Evolutionary conservation across 495 filamentous ascomycete genomes (phyloP).

Genomic region (Extremus antarcticus): DNA sequence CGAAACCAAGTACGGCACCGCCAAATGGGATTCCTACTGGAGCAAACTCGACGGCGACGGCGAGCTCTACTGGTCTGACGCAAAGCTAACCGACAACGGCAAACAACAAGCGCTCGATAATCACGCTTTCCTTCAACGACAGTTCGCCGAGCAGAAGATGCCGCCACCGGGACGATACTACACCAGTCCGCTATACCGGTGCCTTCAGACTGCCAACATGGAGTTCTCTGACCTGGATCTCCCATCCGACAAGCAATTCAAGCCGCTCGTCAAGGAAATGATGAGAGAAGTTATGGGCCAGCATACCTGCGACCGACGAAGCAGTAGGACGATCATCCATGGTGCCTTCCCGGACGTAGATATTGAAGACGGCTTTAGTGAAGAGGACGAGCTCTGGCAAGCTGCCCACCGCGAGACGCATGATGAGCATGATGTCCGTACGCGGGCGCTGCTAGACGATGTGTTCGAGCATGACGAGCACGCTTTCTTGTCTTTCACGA

Average conservation of each 20-base stretch:
- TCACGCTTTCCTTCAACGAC: constrained; percentile 14
- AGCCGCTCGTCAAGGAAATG: constrained; percentile 26
- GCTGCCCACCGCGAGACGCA: constrained; percentile 14
- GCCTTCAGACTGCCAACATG: constrained; percentile 27
- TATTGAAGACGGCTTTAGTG: constrained; percentile 18
- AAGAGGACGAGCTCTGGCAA: constrained; percentile 20
- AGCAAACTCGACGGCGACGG: constrained; percentile 28
- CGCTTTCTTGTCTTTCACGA: constrained; percentile 25
- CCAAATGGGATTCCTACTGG: constrained; percentile 31
- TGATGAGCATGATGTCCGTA: constrained; percentile 12
- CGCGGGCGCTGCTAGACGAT: constrained; percentile 14
- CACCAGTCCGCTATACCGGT: constrained; percentile 24
- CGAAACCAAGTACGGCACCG: constrained; percentile 28
- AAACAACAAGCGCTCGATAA: constrained; percentile 23
- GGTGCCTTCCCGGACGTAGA: constrained; percentile 3
- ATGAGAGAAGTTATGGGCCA: constrained; percentile 21
- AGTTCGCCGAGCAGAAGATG: constrained; percentile 18
- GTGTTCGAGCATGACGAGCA: constrained; percentile 10
- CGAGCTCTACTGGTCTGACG: constrained; percentile 24
- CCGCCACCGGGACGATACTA: constrained; percentile 25
- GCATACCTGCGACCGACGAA: constrained; percentile 21
- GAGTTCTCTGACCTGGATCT: constrained; percentile 18
- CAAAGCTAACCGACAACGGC: constrained; percentile 23
- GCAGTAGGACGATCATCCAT: constrained; percentile 2
- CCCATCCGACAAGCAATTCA: constrained; percentile 14